Conservation (phyloP, 306 rosid species). For the Vigna nakashimae region DNA sequence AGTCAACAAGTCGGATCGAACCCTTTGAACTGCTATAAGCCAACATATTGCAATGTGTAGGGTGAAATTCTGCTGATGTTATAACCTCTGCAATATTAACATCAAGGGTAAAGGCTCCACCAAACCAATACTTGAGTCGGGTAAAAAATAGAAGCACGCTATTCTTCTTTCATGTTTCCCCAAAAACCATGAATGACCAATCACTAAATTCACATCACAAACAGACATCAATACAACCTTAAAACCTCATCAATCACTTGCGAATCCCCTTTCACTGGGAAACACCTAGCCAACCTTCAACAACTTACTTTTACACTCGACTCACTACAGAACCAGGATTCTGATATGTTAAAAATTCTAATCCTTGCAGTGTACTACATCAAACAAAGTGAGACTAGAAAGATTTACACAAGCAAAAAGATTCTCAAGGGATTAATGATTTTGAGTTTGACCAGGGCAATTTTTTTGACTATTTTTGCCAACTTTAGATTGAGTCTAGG, state of each 20-base stretch:
- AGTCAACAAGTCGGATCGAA: conserved; percentile 91
- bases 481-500: background rate
- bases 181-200: conserved; percentile 12
- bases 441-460: conserved; percentile 1
- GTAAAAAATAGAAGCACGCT: conserved; percentile 4
- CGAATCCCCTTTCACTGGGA: conserved; percentile 7
- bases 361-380: background rate
- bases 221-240: conserved; percentile 15
- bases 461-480: background rate
- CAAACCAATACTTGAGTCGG: conserved; percentile 9
- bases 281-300: conserved; percentile 15
- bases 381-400: conserved; percentile 19
- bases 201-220: conserved; percentile 1
- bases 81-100: conserved; percentile 85
- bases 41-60: conserved; percentile 86
- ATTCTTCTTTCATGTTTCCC: conserved; percentile 30
- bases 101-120: conserved; percentile 39
- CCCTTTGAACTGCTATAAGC: conserved; percentile 99
- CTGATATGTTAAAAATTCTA: conserved; percentile 15
- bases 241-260: background rate
- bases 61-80: conserved; percentile 99
- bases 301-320: conserved; percentile 13
- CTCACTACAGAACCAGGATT: background rate
- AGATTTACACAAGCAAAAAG: background rate
- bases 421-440: background rate